phyloP scores from a whole-genome alignment of 2,329 filamentous ascomycete genomes.

The Dryadomyces quercivorus region DNA sequence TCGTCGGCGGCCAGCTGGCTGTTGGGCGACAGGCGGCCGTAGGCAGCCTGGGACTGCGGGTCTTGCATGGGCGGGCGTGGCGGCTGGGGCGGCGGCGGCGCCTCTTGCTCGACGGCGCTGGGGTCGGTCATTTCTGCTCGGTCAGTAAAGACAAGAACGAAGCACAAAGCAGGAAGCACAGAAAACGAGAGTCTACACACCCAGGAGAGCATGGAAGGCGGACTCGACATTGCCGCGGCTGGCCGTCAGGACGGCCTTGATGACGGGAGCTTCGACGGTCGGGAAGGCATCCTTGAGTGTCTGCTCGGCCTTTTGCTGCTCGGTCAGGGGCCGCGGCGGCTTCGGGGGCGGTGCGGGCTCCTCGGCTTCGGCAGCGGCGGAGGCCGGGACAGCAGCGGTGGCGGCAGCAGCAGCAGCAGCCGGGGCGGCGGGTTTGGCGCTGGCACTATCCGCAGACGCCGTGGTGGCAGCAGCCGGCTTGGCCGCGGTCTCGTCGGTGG shows the following conservation, averaged over 20 bases:
- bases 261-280: conserved; percentile 61
- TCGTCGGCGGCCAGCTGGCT: conserved; percentile 86
- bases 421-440: conserved; percentile 12
- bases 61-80: conserved; percentile 57
- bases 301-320: conserved; percentile 72
- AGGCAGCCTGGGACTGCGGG: conserved; percentile 50
- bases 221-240: conserved; percentile 82
- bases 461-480: conserved; percentile 13
- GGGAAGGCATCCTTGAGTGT: conserved; percentile 94
- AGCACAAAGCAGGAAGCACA: too few species aligned
- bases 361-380: conserved; percentile 14
- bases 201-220: conserved; percentile 87
- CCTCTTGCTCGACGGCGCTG: conserved; percentile 48
- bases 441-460: conserved; percentile 17
- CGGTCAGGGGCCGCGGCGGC: conserved; percentile 70
- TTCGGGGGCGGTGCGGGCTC: conserved; percentile 54
- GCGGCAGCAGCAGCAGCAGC: conserved; percentile 15
- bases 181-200: conserved; percentile 36
- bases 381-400: conserved; percentile 11
- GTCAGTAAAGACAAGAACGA: too few species aligned
- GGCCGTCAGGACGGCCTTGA: conserved; percentile 78
- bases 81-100: conserved; percentile 56
- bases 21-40: conserved; percentile 48
- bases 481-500: conserved; percentile 20
- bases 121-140: conserved; percentile 76